These are phyloP conservation scores for Salvia sclarea DNA, from an alignment of 305 asterid genomes.

Conservation along the genomic window DNA sequence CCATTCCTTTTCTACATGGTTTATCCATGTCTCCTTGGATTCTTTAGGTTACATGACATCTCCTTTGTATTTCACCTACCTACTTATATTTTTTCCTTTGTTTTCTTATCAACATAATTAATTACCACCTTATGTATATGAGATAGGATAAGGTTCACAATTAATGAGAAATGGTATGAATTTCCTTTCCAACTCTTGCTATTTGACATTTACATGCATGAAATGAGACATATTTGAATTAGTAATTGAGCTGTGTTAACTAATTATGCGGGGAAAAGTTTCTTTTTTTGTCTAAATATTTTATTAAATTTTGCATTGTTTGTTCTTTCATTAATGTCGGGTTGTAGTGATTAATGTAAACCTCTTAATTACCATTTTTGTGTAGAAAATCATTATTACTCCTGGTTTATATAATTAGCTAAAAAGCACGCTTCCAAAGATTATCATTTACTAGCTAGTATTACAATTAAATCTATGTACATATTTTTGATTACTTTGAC, in stretches of 20 bases:
- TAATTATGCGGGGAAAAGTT: too few species aligned
- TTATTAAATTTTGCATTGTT: too few species aligned
- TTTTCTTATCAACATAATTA: not conserved
- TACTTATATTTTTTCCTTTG: not conserved
- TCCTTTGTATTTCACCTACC: not conserved
- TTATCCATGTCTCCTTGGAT: constrained; percentile 13
- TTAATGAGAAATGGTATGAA: not conserved
- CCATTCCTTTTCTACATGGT: constrained; percentile 32
- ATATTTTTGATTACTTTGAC: not conserved
- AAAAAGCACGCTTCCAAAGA: not conserved
- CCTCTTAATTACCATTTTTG: too few species aligned
- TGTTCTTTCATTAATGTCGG: too few species aligned
- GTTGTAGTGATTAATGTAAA: too few species aligned
- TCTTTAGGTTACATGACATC: too few species aligned
- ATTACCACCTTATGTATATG: not conserved
- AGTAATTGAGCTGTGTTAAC: too few species aligned
- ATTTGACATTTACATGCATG: not conserved
- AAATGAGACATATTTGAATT: not conserved
- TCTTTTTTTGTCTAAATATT: too few species aligned
- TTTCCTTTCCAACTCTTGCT: too few species aligned
- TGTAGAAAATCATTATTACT: too few species aligned
- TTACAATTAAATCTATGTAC: not conserved
- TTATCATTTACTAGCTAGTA: too few species aligned
- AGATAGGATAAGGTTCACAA: not conserved
- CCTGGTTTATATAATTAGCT: too few species aligned